Percentiles rank a stretch among this genome's conserved stretches.
Conservation (phyloP, 23 red algal species). For the Cyanidium caldarium region DNA sequence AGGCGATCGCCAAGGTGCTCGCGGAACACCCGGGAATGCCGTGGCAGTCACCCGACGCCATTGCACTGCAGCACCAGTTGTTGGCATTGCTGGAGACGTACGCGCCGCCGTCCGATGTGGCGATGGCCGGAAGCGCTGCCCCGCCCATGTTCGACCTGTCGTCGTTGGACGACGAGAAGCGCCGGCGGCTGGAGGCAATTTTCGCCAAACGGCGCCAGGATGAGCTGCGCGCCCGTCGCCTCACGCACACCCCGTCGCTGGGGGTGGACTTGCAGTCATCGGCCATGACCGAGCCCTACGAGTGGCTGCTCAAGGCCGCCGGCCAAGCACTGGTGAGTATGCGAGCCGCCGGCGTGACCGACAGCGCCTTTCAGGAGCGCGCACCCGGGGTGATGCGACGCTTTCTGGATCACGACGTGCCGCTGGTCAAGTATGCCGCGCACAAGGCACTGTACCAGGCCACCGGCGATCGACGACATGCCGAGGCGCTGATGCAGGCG, state of each 20-base stretch:
- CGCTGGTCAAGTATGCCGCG: constrained; percentile 73
- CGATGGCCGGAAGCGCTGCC: too few species aligned
- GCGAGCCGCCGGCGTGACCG: background rate
- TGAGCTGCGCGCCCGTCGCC: constrained; percentile 40
- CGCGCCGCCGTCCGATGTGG: background rate
- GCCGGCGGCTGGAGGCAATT: constrained; percentile 31
- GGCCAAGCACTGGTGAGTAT: constrained; percentile 8
- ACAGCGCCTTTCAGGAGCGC: background rate
- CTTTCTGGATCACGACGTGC: constrained; percentile 13
- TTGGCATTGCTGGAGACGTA: constrained; percentile 2
- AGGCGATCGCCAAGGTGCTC: constrained; percentile 71
- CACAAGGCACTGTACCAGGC: constrained; percentile 60
- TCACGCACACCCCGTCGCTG: constrained; percentile 77
- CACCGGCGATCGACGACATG: constrained; percentile 21
- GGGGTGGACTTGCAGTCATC: constrained; percentile 48
- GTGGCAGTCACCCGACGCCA: too few species aligned
- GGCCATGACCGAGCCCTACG: constrained; percentile 48
- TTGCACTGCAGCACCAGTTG: background rate
- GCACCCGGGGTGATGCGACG: constrained; percentile 5
- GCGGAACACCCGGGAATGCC: background rate
- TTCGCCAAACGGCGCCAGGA: constrained; percentile 46
- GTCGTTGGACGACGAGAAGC: background rate
- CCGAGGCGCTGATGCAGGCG: constrained; percentile 34
- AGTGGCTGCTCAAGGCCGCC: constrained; percentile 75
- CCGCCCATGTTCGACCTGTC: constrained; percentile 1